phyloP scores from a whole-genome alignment of 257 asterid species.

The Lantana camara region DNA sequence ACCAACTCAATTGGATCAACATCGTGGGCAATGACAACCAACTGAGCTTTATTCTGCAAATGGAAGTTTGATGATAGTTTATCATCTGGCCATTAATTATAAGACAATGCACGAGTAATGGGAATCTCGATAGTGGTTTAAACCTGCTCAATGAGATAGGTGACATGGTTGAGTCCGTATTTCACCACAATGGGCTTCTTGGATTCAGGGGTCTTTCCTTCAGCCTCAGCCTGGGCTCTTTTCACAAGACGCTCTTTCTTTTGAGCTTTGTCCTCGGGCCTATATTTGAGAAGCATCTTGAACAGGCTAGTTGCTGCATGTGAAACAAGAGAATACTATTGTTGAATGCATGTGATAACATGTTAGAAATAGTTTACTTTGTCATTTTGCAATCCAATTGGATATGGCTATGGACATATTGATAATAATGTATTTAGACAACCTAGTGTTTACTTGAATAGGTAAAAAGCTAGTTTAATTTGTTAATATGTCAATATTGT shows the following conservation, averaged over 20 bases:
- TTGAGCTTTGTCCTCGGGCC: constrained; percentile 50
- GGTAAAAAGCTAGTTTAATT: too few relatives aligned
- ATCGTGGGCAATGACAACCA: constrained; percentile 58
- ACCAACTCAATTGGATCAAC: constrained; percentile 62
- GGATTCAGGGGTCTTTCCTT: constrained; percentile 41
- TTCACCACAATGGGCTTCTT: constrained; percentile 55
- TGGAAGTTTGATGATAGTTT: not conserved
- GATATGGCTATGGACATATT: too few relatives aligned
- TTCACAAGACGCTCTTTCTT: constrained; percentile 47
- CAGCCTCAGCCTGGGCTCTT: constrained; percentile 56
- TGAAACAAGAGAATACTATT: not conserved
- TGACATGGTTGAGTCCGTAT: constrained; percentile 55
- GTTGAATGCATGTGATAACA: not conserved
- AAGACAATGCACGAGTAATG: not conserved
- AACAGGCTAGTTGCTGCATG: constrained; percentile 43
- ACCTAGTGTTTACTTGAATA: too few relatives aligned
- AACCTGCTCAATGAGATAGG: constrained; percentile 54
- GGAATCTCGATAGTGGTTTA: not conserved
- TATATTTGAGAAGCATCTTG: constrained; percentile 49
- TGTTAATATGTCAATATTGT: too few relatives aligned
- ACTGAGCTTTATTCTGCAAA: constrained; percentile 54
- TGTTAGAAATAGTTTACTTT: too few relatives aligned
- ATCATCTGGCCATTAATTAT: not conserved
- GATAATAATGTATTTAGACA: too few relatives aligned
- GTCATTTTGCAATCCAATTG: too few relatives aligned